These are phyloP conservation scores for Gnomoniopsis smithogilvyi DNA, from an alignment of 2,329 filamentous ascomycete genomes.

Conservation along the genomic window DNA sequence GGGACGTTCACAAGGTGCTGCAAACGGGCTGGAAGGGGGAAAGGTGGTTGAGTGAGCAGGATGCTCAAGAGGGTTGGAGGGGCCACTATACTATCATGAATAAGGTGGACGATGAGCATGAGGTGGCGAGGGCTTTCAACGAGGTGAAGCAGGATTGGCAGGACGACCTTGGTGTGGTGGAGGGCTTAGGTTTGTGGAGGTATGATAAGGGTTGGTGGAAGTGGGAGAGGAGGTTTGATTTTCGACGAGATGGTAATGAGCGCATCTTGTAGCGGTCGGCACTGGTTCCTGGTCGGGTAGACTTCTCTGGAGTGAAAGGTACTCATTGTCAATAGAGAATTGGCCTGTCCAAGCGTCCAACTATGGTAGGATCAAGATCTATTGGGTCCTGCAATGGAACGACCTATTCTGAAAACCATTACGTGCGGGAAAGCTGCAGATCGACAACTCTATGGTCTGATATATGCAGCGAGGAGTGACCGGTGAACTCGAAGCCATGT, in stretches of 20 bases:
- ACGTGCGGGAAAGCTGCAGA: too few species aligned
- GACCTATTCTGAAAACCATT: too few species aligned
- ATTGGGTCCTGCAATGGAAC: too few species aligned
- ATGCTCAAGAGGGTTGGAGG: conserved; percentile 1
- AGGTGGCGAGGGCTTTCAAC: conserved; percentile 1
- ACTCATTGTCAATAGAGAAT: too few species aligned
- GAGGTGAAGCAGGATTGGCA: not conserved
- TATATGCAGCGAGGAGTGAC: too few species aligned
- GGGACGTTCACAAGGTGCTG: not conserved
- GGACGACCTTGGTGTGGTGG: conserved; percentile 5
- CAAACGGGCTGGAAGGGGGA: not conserved
- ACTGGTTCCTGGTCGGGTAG: not conserved
- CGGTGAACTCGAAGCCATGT: too few species aligned
- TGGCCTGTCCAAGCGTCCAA: too few species aligned
- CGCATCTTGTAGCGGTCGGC: not conserved
- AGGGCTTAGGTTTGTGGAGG: conserved; percentile 8
- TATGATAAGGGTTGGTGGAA: conserved; percentile 10
- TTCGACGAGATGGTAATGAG: not conserved
- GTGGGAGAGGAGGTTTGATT: conserved; percentile 7
- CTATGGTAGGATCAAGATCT: too few species aligned
- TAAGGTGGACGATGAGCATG: conserved; percentile 2
- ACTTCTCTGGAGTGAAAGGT: too few species aligned
- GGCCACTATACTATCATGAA: conserved; percentile 15
- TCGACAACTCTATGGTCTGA: too few species aligned
- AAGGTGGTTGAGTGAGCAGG: conserved; percentile 7